phyloP scores from a whole-genome alignment of 352 stramenopile genomes.

The Plasmopara muralis region DNA sequence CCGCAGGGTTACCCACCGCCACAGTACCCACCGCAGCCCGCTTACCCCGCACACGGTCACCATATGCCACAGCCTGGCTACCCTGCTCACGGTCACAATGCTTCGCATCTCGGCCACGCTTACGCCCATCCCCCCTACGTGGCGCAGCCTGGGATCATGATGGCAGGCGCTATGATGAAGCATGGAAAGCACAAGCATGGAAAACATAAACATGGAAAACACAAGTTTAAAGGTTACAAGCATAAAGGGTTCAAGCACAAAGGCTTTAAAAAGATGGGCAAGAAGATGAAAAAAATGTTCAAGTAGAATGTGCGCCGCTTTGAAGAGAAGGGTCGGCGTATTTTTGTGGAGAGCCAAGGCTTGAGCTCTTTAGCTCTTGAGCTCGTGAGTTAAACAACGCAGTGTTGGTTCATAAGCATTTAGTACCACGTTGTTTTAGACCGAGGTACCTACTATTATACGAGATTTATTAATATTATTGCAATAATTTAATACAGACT shows the following conservation, averaged over 20 bases:
- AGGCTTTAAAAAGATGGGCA: conserved; percentile 33
- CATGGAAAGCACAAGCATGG: conserved; percentile 32
- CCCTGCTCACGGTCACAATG: conserved; percentile 28
- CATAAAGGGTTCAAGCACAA: conserved; percentile 29
- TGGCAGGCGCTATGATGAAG: conserved; percentile 29
- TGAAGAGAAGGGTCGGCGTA: no score
- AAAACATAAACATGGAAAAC: conserved; percentile 10
- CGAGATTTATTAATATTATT: no score
- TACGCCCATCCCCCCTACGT: conserved; percentile 32
- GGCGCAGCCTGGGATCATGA: conserved; percentile 28
- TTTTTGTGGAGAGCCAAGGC: no score
- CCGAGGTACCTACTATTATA: no score
- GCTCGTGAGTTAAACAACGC: no score
- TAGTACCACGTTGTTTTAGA: no score
- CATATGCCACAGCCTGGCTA: conserved; percentile 25
- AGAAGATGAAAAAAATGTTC: conserved; percentile 48
- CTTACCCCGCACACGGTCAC: conserved; percentile 14
- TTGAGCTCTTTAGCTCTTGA: no score
- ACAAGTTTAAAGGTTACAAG: conserved; percentile 31
- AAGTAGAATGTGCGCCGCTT: conserved; percentile 15
- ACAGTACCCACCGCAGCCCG: conserved; percentile 25
- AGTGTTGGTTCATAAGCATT: no score
- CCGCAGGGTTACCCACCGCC: conserved; percentile 33
- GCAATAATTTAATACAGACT: no score
- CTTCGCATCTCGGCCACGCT: conserved; percentile 20